A percentile compares a stretch with the other conserved stretches of the same genome.
These are phyloP conservation scores for Phialophora macrospora DNA, from an alignment of 2,329 filamentous ascomycete species.

Conservation along the genomic window DNA sequence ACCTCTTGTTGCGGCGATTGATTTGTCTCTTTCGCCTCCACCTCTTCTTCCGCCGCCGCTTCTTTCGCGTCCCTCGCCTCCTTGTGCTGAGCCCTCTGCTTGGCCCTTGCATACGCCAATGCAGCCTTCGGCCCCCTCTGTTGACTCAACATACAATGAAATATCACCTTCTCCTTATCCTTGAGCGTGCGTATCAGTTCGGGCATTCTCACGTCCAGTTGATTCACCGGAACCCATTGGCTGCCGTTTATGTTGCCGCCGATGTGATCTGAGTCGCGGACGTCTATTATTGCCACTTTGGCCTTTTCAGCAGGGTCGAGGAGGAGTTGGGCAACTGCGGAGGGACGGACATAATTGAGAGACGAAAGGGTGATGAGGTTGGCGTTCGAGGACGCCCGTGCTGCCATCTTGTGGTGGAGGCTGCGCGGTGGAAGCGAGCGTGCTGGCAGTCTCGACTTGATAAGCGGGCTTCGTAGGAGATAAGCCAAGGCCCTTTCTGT, in stretches of 20 bases:
- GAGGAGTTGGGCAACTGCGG: conserved; percentile 70
- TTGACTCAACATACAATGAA: conserved; percentile 92
- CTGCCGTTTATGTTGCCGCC: conserved; percentile 85
- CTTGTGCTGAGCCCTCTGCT: conserved; percentile 43
- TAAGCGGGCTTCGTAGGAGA: not conserved
- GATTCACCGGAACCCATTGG: conserved; percentile 73
- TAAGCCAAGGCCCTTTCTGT: not conserved
- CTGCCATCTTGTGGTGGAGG: conserved; percentile 11
- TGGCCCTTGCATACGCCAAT: conserved; percentile 66
- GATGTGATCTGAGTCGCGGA: conserved; percentile 86
- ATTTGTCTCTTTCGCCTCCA: conserved; percentile 37
- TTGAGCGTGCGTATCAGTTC: conserved; percentile 79
- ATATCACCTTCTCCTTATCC: conserved; percentile 82
- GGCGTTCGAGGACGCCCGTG: conserved; percentile 18
- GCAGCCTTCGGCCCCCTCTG: conserved; percentile 87
- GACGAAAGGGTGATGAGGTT: conserved; percentile 64
- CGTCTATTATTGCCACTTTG: conserved; percentile 78
- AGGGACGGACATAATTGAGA: conserved; percentile 70
- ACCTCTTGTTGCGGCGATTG: conserved; percentile 66
- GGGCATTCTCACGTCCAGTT: conserved; percentile 76
- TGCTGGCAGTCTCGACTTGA: not conserved
- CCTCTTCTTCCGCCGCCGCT: conserved; percentile 11
- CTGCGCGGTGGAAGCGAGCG: not conserved
- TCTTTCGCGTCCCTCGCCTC: conserved; percentile 27
- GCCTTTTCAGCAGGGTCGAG: conserved; percentile 55